Evolutionary conservation across 495 filamentous ascomycete species (phyloP).

Genomic region (Oidiodendron maius): DNA sequence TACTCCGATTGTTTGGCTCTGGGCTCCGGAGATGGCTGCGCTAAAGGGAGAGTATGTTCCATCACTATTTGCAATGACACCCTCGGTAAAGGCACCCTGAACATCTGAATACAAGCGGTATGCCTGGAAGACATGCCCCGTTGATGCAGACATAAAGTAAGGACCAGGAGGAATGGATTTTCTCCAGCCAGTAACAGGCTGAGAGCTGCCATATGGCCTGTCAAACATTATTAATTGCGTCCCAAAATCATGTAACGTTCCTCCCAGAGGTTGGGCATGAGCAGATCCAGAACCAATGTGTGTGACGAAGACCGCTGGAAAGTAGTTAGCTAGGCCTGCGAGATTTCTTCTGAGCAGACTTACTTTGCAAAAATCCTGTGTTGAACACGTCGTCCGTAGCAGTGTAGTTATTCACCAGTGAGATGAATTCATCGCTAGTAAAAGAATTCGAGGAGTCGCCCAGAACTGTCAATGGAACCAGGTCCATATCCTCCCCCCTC

Average conservation of each 20-base stretch:
- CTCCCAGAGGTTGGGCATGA: slow-evolving; percentile 12
- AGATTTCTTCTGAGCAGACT: too few species aligned
- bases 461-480: slow-evolving; percentile 23
- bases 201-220: slow-evolving; percentile 11
- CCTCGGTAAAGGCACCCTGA: slow-evolving; percentile 38
- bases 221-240: slow-evolving; percentile 15
- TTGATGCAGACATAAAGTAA: slow-evolving; percentile 30
- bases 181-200: slow-evolving; percentile 14
- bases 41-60: slow-evolving; percentile 34
- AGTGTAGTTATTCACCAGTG: slow-evolving; percentile 14
- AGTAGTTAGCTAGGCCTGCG: neutral
- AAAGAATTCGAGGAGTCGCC: slow-evolving; percentile 15
- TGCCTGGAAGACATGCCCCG: slow-evolving; percentile 36
- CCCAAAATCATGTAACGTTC: slow-evolving; percentile 12
- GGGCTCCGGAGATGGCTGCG: slow-evolving; percentile 26
- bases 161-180: slow-evolving; percentile 29
- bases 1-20: slow-evolving; percentile 31
- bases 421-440: slow-evolving; percentile 14
- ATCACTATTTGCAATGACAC: slow-evolving; percentile 22
- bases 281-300: slow-evolving; percentile 11
- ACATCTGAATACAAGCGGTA: slow-evolving; percentile 43
- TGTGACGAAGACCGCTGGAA: slow-evolving; percentile 18
- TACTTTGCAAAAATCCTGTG: slow-evolving; percentile 19
- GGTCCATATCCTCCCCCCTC: slow-evolving; percentile 16
- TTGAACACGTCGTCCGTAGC: slow-evolving; percentile 18